These are phyloP conservation scores for Nitzschia inconspicua DNA, from an alignment of 108 stramenopile genomes.

Conservation along the genomic window DNA sequence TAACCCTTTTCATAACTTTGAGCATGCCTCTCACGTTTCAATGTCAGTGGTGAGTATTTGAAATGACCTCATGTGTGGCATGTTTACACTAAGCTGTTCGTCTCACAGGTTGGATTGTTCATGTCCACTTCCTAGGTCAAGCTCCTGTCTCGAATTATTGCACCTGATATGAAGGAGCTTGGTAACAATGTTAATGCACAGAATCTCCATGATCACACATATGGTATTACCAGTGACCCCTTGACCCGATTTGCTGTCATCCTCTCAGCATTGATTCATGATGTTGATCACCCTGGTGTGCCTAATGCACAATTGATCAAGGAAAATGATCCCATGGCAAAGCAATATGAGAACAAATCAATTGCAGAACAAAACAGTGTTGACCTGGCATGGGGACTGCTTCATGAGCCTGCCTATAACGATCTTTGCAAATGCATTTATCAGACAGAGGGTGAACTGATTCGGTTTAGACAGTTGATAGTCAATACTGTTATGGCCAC, in stretches of 20 bases:
- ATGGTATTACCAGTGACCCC: conserved; percentile 54
- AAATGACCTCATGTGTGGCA: neutral
- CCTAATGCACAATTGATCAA: conserved; percentile 45
- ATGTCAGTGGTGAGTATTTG: neutral
- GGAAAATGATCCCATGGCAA: conserved; percentile 24
- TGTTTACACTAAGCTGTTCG: neutral
- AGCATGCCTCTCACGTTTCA: too few species aligned
- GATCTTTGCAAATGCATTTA: conserved; percentile 28
- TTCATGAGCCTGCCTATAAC: conserved; percentile 32
- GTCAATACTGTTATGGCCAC: conserved; percentile 46
- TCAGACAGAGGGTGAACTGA: conserved; percentile 17
- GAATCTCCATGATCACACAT: conserved; percentile 21
- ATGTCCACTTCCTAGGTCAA: neutral
- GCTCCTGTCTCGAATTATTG: conserved; percentile 17
- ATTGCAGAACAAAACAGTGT: conserved; percentile 49
- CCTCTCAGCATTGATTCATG: conserved; percentile 63
- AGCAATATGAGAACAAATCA: conserved; percentile 22
- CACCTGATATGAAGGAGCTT: too few species aligned
- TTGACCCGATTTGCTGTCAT: conserved; percentile 41
- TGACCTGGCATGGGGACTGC: conserved; percentile 34
- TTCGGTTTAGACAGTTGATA: conserved; percentile 38
- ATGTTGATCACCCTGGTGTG: conserved; percentile 52
- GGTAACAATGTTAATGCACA: too few species aligned
- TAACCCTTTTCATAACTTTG: too few species aligned
- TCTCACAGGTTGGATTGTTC: neutral